phyloP scores from a whole-genome alignment of 2,329 filamentous ascomycete species.

The Neonectria neomacrospora region DNA sequence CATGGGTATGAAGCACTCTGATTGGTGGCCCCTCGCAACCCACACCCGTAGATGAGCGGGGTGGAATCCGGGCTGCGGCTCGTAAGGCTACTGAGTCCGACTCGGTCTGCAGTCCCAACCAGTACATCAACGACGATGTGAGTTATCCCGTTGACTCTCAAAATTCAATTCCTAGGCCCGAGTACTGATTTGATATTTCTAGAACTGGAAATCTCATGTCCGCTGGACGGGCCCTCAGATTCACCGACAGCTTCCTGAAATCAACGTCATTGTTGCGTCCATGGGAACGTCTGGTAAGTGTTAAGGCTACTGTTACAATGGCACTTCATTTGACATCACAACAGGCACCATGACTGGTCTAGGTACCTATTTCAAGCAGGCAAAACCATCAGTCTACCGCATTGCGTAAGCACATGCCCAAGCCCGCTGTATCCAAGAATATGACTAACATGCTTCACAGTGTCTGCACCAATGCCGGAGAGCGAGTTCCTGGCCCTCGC shows the following conservation, averaged over 20 bases:
- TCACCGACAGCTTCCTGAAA: constrained; percentile 64
- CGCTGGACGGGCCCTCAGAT: constrained; percentile 71
- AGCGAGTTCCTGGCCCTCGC: constrained; percentile 68
- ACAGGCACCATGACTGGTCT: constrained; percentile 59
- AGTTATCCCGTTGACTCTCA: background rate
- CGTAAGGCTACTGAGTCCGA: constrained; percentile 46
- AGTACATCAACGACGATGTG: constrained; percentile 50
- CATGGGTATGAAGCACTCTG: constrained; percentile 38
- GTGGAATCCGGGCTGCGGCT: constrained; percentile 47
- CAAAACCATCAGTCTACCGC: constrained; percentile 59
- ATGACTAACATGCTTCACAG: constrained; percentile 46
- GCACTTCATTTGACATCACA: background rate
- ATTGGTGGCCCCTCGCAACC: constrained; percentile 50
- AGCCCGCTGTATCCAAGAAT: background rate
- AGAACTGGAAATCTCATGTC: constrained; percentile 66
- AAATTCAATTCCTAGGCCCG: rapidly evolving
- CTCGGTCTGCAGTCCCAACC: constrained; percentile 47
- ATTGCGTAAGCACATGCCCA: constrained; percentile 45
- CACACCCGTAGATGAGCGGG: constrained; percentile 47
- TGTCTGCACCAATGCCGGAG: constrained; percentile 67
- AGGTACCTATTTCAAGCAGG: constrained; percentile 61
- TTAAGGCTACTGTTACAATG: too few species aligned
- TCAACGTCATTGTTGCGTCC: constrained; percentile 64
- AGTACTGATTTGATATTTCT: constrained; percentile 8
- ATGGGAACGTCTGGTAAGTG: constrained; percentile 60